Percentiles rank a stretch among this genome's conserved stretches.
These are phyloP conservation scores for Arabidopsis hybrid DNA, from an alignment of 441 rosid genomes.

Conservation along the genomic window DNA sequence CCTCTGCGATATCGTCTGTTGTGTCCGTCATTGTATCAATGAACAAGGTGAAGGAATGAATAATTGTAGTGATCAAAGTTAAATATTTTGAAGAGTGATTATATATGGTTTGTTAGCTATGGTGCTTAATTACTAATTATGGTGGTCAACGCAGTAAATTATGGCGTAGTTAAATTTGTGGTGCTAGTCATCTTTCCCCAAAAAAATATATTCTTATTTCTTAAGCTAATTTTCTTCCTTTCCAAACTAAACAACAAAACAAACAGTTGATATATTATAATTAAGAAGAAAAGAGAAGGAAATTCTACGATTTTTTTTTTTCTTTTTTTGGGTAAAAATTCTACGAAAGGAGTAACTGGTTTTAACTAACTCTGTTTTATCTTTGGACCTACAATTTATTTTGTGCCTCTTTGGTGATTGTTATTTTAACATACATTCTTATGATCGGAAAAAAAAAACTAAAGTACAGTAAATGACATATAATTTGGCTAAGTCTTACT, in stretches of 20 bases:
- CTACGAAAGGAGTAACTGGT: too few species aligned
- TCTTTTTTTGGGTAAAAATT: too few species aligned
- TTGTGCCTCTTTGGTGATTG: too few species aligned
- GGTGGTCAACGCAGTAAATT: constrained; percentile 40
- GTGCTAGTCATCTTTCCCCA: constrained; percentile 17
- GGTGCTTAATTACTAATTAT: constrained; percentile 10
- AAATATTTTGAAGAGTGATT: constrained; percentile 2
- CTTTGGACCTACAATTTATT: too few species aligned
- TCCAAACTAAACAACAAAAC: not conserved
- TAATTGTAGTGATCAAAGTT: constrained; percentile 18
- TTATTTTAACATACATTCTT: too few species aligned
- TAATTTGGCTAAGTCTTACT: too few species aligned
- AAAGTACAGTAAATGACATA: too few species aligned
- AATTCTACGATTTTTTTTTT: too few species aligned
- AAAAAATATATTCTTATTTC: constrained; percentile 5
- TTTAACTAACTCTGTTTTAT: too few species aligned
- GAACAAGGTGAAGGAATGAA: not conserved
- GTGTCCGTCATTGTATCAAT: constrained; percentile 80
- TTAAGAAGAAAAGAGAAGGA: too few species aligned
- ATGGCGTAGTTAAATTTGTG: constrained; percentile 29
- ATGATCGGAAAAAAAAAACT: too few species aligned
- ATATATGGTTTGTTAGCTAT: constrained; percentile 3
- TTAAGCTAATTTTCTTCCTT: not conserved
- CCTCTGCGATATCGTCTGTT: constrained; percentile 96
- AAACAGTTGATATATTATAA: not conserved